Conservation (phyloP, 805 yeast species). For the Metschnikowia santaceciliae region DNA sequence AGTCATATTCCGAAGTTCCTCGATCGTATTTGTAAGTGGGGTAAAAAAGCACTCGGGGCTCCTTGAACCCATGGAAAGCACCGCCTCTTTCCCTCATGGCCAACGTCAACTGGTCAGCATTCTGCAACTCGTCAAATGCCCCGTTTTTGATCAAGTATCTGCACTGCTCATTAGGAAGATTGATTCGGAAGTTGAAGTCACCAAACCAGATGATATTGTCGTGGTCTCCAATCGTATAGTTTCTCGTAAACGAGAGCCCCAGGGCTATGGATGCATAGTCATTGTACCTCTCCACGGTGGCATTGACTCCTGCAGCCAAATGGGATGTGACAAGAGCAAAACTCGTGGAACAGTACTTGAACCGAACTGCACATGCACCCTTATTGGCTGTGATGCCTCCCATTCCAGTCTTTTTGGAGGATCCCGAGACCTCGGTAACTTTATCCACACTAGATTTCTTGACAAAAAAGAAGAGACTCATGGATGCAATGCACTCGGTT, state of each 20-base stretch:
- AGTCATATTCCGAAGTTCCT: constrained; percentile 75
- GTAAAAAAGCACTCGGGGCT: constrained; percentile 67
- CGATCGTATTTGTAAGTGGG: constrained; percentile 94
- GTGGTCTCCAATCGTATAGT: constrained; percentile 72
- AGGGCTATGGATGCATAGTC: constrained; percentile 74
- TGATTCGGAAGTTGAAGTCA: constrained; percentile 83
- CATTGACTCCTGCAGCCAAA: constrained; percentile 86
- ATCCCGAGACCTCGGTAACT: constrained; percentile 86
- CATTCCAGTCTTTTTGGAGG: constrained; percentile 89
- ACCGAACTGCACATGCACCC: constrained; percentile 92
- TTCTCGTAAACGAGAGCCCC: constrained; percentile 77
- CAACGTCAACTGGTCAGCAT: constrained; percentile 71
- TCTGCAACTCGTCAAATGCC: constrained; percentile 50
- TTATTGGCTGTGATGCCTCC: constrained; percentile 98
- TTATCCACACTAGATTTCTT: constrained; percentile 34
- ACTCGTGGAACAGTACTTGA: constrained; percentile 69
- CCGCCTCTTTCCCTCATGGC: constrained; percentile 58
- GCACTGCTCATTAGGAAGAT: constrained; percentile 68
- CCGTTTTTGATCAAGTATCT: constrained; percentile 47
- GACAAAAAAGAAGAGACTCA: constrained; percentile 61
- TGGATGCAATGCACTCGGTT: constrained; percentile 72
- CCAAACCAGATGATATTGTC: constrained; percentile 93
- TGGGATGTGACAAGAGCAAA: constrained; percentile 88
- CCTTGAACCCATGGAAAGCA: constrained; percentile 73
- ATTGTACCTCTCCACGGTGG: constrained; percentile 77